These are phyloP conservation scores for Phanerochaete sordida DNA, from an alignment of 768 basidiomycete genomes.

Conservation along the genomic window DNA sequence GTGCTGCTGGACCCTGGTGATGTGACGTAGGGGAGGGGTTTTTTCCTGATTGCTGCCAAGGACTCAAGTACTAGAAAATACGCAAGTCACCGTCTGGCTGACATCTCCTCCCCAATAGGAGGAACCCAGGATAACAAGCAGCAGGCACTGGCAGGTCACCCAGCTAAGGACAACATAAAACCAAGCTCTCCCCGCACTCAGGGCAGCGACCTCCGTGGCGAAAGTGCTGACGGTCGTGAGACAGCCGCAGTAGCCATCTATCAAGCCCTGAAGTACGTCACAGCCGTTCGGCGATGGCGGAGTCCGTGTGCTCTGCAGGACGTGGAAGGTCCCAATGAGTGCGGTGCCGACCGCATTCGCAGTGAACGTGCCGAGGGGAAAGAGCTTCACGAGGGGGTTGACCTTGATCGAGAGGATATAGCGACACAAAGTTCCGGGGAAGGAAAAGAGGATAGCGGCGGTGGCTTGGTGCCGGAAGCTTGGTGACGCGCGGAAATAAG, in stretches of 20 bases:
- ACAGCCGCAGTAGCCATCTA: slow-evolving; percentile 94
- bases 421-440: slow-evolving; percentile 83
- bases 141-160: slow-evolving; percentile 60
- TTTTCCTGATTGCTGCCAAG: background rate
- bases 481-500: slow-evolving; percentile 72
- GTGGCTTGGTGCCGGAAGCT: slow-evolving; percentile 75
- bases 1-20: too few relatives aligned
- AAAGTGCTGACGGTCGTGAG: slow-evolving; percentile 95
- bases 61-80: background rate
- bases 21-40: too few relatives aligned
- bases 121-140: slow-evolving; percentile 72
- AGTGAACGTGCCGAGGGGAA: slow-evolving; percentile 77
- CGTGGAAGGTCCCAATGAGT: slow-evolving; percentile 71
- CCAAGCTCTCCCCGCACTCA: slow-evolving; percentile 55
- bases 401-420: slow-evolving; percentile 72
- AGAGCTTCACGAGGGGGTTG: slow-evolving; percentile 56
- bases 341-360: slow-evolving; percentile 80
- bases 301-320: slow-evolving; percentile 54
- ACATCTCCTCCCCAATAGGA: slow-evolving; percentile 50
- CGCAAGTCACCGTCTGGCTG: slow-evolving; percentile 46
- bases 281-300: slow-evolving; percentile 56
- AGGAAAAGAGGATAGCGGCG: slow-evolving; percentile 85
- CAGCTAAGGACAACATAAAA: slow-evolving; percentile 71
- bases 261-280: slow-evolving; percentile 72
- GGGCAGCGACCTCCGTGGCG: slow-evolving; percentile 67